Evolutionary conservation across 768 basidiomycete genomes (phyloP).

Genomic region (Boletus vermiculosoides): DNA sequence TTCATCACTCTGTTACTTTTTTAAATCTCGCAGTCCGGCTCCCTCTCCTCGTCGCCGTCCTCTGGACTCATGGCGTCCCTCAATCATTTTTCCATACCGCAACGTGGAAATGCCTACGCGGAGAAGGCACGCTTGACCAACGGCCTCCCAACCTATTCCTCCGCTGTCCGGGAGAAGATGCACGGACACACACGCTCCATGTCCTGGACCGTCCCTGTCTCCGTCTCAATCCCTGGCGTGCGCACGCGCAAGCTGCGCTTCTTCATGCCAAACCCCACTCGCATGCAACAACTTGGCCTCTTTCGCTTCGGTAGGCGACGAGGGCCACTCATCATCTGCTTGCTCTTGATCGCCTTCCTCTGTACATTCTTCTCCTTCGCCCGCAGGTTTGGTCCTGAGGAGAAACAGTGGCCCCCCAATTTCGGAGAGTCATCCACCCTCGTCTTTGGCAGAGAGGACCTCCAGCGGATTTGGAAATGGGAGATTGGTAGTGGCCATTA

Average conservation of each 20-base stretch:
- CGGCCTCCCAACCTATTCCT: slow-evolving; percentile 48
- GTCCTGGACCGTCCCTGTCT: slow-evolving; percentile 61
- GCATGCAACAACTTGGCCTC: slow-evolving; percentile 55
- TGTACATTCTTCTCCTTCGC: slow-evolving; percentile 60
- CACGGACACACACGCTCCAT: slow-evolving; percentile 42
- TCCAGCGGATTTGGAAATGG: slow-evolving; percentile 94
- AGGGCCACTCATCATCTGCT: slow-evolving; percentile 51
- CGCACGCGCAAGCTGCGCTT: slow-evolving; percentile 55
- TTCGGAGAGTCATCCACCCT: slow-evolving; percentile 67
- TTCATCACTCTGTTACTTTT: slow-evolving; percentile 3
- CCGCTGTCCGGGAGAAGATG: slow-evolving; percentile 67
- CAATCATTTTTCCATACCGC: slow-evolving; percentile 46
- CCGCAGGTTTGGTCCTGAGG: slow-evolving; percentile 58
- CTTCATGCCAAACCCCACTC: slow-evolving; percentile 57
- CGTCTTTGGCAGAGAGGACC: slow-evolving; percentile 71
- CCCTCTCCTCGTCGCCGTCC: slow-evolving; percentile 16
- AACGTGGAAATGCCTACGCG: slow-evolving; percentile 46
- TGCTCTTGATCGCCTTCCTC: slow-evolving; percentile 46
- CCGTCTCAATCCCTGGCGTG: slow-evolving; percentile 59
- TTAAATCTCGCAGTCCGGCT: slow-evolving; percentile 18
- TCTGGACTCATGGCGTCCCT: slow-evolving; percentile 41
- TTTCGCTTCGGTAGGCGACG: slow-evolving; percentile 58
- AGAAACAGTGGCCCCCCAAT: slow-evolving; percentile 61
- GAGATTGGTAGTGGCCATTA: slow-evolving; percentile 93
- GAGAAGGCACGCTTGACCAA: slow-evolving; percentile 43